Evolutionary conservation across 805 yeast genomes (phyloP).

Genomic region (Nakazawaea siamensis): DNA sequence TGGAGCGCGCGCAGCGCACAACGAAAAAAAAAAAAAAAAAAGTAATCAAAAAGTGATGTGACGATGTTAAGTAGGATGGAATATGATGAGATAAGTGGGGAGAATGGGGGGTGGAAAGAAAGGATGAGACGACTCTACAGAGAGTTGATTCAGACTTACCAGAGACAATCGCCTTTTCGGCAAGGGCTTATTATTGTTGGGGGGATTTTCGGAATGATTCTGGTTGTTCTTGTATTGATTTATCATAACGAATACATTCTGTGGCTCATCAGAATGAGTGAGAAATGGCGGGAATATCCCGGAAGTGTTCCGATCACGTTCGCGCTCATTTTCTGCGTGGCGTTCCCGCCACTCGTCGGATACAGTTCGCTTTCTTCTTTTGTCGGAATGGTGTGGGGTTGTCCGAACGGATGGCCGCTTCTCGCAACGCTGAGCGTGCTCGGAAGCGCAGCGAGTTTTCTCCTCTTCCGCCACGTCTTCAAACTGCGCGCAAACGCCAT

Average conservation of each 20-base stretch:
- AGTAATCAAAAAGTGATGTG: no score
- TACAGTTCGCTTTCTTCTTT: conserved; percentile 60
- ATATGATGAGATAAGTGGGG: no score
- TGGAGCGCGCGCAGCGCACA: no score
- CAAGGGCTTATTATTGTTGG: no score
- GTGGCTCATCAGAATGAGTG: conserved; percentile 32
- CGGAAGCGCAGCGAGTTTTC: conserved; percentile 74
- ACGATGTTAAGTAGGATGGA: no score
- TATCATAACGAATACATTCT: conserved; percentile 30
- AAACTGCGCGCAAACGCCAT: conserved; percentile 49
- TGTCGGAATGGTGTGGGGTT: conserved; percentile 79
- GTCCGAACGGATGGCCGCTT: conserved; percentile 68
- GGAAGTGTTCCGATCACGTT: conserved; percentile 41
- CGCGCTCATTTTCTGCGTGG: conserved; percentile 48
- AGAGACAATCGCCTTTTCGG: no score
- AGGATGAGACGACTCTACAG: no score
- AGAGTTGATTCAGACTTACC: no score
- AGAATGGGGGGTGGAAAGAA: no score
- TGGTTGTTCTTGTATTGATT: no score
- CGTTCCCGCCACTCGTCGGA: conserved; percentile 90
- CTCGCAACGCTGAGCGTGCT: conserved; percentile 58
- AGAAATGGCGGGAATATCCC: conserved; percentile 30
- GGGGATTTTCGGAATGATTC: no score
- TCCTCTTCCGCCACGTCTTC: conserved; percentile 54
- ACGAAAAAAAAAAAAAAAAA: no score